phyloP scores from a whole-genome alignment of 169 alveolate species.

The Theileria equi region DNA sequence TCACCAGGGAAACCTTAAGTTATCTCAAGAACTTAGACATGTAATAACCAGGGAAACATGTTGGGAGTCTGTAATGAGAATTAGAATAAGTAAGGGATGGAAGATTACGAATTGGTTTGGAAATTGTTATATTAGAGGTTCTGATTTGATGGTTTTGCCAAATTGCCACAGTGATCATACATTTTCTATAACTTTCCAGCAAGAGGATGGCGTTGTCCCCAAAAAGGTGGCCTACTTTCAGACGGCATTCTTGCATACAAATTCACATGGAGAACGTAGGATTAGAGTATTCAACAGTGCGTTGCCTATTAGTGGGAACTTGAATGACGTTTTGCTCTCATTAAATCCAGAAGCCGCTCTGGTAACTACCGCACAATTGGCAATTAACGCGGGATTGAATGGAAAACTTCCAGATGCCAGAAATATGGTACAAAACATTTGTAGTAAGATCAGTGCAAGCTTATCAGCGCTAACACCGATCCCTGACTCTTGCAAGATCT shows the following conservation, averaged over 20 bases:
- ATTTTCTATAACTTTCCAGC: slow-evolving; percentile 82
- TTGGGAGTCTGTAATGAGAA: slow-evolving; percentile 97
- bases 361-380: slow-evolving; percentile 68
- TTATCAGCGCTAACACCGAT: slow-evolving; percentile 55
- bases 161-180: slow-evolving; percentile 87
- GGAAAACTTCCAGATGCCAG: slow-evolving; percentile 83
- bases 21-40: slow-evolving; percentile 82
- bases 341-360: slow-evolving; percentile 78
- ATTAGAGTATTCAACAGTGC: slow-evolving; percentile 94
- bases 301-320: slow-evolving; percentile 88
- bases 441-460: slow-evolving; percentile 50
- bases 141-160: slow-evolving; percentile 88
- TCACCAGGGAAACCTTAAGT: slow-evolving; percentile 66
- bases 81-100: slow-evolving; percentile 93
- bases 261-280: slow-evolving; percentile 96
- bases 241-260: slow-evolving; percentile 95
- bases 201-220: slow-evolving; percentile 72
- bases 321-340: slow-evolving; percentile 69
- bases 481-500: slow-evolving; percentile 53
- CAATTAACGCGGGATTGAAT: slow-evolving; percentile 56
- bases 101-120: slow-evolving; percentile 90
- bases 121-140: slow-evolving; percentile 86
- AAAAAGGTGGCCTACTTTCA: slow-evolving; percentile 89
- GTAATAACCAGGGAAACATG: slow-evolving; percentile 83
- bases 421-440: slow-evolving; percentile 71